Base-by-base conservation (phyloP, 306 rosid species). In the Hylodesmum podocarpum region DNA sequence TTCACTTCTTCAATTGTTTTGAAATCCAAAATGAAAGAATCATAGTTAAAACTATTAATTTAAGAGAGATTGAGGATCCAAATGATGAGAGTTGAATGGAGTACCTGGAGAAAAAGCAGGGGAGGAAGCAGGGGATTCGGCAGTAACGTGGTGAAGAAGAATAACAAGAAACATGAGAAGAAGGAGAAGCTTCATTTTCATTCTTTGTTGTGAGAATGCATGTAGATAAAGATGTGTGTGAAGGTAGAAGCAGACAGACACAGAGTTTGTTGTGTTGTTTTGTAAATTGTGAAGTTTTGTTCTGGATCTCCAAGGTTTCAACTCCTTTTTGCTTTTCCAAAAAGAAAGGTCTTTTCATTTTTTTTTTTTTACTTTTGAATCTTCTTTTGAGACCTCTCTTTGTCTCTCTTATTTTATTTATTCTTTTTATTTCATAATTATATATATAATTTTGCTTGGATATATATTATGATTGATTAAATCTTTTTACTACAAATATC, bases 71-170 rank as follows among this genome's bases (percentile, higher is more conserved):
- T 64, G 11, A 64, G 49, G 51, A 61, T 55, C 73, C 31, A 76
- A 66, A 64, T 27, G 25, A 18, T 0, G 64, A 39, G 54, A 58
- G 69, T 1, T 33, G 37, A 66, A 55, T 43, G 70, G 70, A 53
- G 39, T 40, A 88, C 98, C 97, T 16, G 97, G 91, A 19, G 94
- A 74, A 39, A 73, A 61, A 78, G 87, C 75, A 73, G 62, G 86
- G 8, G 86, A 72, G 78, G 54, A 72, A 70, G 74, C 75, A 12
- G 80, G 70, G 12, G 87, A 70, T 55, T 43, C 78, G 28, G 83
- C 75, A 11, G 72, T 50, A 12, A 85, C 81, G 65, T 70, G 79
- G 55, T 25, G 75, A 58, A 81, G 81, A 49, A 72, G 74, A 13
- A 84, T 41, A 47, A 81, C 4, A 46, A 67, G 76, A 64, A 64